Percentiles rank a stretch among this genome's conserved stretches.
Conservation (phyloP, 805 yeast genomes). For the Metschnikowia kofuensis region DNA sequence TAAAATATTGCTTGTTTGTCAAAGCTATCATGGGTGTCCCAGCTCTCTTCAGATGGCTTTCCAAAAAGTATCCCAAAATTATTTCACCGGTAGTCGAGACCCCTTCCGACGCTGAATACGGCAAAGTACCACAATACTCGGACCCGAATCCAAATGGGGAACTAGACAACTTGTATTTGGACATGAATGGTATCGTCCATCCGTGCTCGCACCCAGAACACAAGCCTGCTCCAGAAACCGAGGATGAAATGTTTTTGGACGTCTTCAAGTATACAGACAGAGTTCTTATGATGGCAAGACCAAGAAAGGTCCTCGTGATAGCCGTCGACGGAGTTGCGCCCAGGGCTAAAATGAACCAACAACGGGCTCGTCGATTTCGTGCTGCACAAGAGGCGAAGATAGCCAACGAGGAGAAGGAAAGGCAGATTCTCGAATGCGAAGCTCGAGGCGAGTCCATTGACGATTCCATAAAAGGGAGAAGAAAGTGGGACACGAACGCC, state of each 20-base stretch:
- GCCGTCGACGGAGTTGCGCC: slow-evolving; percentile 99
- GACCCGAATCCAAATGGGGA: slow-evolving; percentile 94
- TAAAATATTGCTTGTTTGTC: too few relatives aligned
- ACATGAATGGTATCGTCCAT: slow-evolving; percentile 99
- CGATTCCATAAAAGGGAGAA: slow-evolving; percentile 66
- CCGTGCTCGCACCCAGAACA: slow-evolving; percentile 99
- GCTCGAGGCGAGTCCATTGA: slow-evolving; percentile 73
- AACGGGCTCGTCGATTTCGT: slow-evolving; percentile 88
- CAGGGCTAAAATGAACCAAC: slow-evolving; percentile 97
- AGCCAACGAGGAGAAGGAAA: slow-evolving; percentile 68
- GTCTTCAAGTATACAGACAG: slow-evolving; percentile 91
- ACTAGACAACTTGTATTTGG: slow-evolving; percentile 86
- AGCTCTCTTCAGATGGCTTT: slow-evolving; percentile 94
- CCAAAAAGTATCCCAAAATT: slow-evolving; percentile 89
- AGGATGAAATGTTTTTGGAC: slow-evolving; percentile 94
- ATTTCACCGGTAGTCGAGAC: slow-evolving; percentile 88
- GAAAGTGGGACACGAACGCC: slow-evolving; percentile 92
- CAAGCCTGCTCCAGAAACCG: slow-evolving; percentile 92
- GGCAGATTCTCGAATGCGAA: slow-evolving; percentile 56
- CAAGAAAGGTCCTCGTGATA: slow-evolving; percentile 86
- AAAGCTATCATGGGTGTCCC: slow-evolving; percentile 80
- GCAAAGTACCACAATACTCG: slow-evolving; percentile 43
- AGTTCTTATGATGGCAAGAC: slow-evolving; percentile 90
- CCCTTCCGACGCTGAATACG: slow-evolving; percentile 44
- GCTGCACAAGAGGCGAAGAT: slow-evolving; percentile 86